Base-by-base conservation (phyloP, 148 eudicot species). In the Selenicereus undatus region DNA sequence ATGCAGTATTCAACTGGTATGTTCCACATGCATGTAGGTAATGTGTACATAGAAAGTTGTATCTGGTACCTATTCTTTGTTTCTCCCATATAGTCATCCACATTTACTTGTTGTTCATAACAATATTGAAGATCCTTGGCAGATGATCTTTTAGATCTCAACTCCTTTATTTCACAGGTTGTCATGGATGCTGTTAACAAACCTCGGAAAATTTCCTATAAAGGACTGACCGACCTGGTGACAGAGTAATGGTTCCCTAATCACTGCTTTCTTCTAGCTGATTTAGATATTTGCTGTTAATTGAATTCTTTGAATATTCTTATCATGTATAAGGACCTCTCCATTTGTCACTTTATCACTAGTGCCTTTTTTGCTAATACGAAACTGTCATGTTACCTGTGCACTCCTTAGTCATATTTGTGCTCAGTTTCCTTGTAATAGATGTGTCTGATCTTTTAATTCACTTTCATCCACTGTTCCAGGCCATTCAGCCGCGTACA, bases 151-250 rank as follows among this genome's bases (percentile, higher is more conserved):
- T 54, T 20, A 45, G 18, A 71, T 66, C 39, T 27, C 76, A 77
- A 29, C 10, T 72, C 42, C 72, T 69, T 58, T 14, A 50, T 26
- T 76, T 85, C 78, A 66, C 91, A 96, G 99, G 97, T 96, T 81
- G 93, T 96, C 81, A 93, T 96, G 99, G 97, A 91, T 43, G 98
- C 98, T 69, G 99, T 96, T 80, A 92, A 93, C 88, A 96, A 91
- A 86, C 99, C 98, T 83, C 91, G 94, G 71, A 93, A 90, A 82
- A 88, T 96, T 45, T 85, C 90, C 60, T 96, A 93, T 80, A 96
- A 96, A 89, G 99, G 99, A 82, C 93, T 93, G 64, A 89, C 98
- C 65, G 99, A 96, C 78, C 85, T 96, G 84, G 99, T 96, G 88
- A 96, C 99, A 2, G 99, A 96, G 99, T 96, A 93, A 89, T 81